Base-by-base conservation (phyloP, 2,329 filamentous ascomycete genomes). In the Berkeleyomyces rouxiae region DNA sequence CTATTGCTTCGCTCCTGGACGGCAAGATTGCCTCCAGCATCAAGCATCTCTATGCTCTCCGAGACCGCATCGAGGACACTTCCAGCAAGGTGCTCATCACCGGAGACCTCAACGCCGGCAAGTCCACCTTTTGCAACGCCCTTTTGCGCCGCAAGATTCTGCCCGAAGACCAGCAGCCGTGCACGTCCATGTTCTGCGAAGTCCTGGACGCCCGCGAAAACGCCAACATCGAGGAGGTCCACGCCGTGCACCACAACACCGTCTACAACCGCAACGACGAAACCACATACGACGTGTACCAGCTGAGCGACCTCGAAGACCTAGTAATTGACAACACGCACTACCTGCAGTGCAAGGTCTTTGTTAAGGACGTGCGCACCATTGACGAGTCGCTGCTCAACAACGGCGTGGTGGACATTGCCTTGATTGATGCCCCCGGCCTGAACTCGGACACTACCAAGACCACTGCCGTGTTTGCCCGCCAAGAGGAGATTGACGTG, bases 101-200 rank as follows among this genome's bases (percentile, higher is more conserved):
- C 0, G 93, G 93, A 70, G 93, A 99, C 71, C 75, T 99, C 61
- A 99, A 99, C 70, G 92, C 93, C 7, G 93, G 93, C 70, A 99
- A 99, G 72, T 99, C 93, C 3, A 99, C 93, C 0, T 99, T 99
- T 69, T 99, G 93, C 76, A 99, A 99, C 73, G 93, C 93, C n/a
- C 77, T 99, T 1, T 75, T 99, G 47, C 86, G 93, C 65, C 84
- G 91, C 66, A 97, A 97, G 74, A 82, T 99, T 37, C 75, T 99
- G 3, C 93, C 93, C 0, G 93, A 97, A 74, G 93, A 99, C 69
- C 92, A 99, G 72, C 93, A 97, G 71, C 93, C 93, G 1, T 99
- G 93, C 74, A 99, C 93, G 1, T 93, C 90, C 73, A 96, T 99
- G 63, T 99, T 99, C 75, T 99, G 93, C 72, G 93, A 99, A 72